Evolutionary conservation across 192 early-diverging fungal species (phyloP).

Genomic region (Glomus cerebriforme): DNA sequence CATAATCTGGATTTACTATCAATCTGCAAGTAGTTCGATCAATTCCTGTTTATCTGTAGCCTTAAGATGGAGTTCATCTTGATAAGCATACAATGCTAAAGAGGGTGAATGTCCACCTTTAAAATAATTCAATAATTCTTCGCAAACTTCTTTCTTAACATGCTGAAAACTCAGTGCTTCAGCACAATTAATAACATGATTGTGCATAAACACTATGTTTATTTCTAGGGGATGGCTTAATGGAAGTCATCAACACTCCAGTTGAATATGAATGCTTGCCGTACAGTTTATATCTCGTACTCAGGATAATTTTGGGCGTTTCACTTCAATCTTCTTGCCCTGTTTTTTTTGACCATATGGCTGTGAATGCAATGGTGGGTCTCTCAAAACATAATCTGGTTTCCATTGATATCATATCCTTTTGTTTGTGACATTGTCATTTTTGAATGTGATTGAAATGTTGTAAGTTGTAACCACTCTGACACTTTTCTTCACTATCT

Average conservation of each 20-base stretch:
- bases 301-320: no score
- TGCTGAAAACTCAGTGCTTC: not conserved
- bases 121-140: not conserved
- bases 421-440: slow-evolving; percentile 13
- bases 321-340: not conserved
- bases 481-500: not conserved
- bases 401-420: slow-evolving; percentile 8
- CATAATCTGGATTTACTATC: not conserved
- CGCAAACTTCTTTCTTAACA: not conserved
- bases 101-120: not conserved
- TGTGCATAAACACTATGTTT: not conserved
- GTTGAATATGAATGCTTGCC: no score
- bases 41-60: no score
- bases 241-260: no score
- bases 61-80: no score
- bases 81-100: not conserved
- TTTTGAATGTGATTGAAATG: slow-evolving; percentile 1
- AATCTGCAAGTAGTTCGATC: no score
- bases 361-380: not conserved
- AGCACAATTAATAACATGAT: not conserved
- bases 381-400: not conserved
- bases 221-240: not conserved
- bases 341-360: not conserved
- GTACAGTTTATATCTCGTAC: no score
- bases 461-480: not conserved